These are phyloP conservation scores for Globisporangium radiosum DNA, from an alignment of 352 stramenopile genomes.

Conservation along the genomic window DNA sequence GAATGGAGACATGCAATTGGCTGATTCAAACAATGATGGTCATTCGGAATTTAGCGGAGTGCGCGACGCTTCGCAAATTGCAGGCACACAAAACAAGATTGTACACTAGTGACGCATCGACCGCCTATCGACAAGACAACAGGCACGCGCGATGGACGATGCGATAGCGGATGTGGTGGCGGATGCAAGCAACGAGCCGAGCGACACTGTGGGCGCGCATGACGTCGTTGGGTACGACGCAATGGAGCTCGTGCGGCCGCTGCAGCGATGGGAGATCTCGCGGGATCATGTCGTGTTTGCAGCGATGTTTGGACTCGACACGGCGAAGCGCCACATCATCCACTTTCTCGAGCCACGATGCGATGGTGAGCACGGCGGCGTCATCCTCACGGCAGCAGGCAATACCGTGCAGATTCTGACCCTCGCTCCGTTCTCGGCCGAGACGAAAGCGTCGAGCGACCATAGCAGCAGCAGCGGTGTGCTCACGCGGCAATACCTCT, in stretches of 20 bases:
- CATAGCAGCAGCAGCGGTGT: constrained; percentile 7
- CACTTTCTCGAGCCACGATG: constrained; percentile 47
- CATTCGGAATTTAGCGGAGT: too few relatives aligned
- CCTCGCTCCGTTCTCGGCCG: constrained; percentile 18
- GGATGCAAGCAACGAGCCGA: too few relatives aligned
- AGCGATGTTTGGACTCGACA: constrained; percentile 56
- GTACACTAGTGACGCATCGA: too few relatives aligned
- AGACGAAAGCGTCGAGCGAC: constrained; percentile 10
- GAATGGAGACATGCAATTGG: too few relatives aligned
- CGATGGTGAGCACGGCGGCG: constrained; percentile 31
- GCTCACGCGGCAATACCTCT: constrained; percentile 40
- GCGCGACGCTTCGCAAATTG: too few relatives aligned
- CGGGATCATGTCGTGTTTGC: constrained; percentile 67
- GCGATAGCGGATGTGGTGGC: too few relatives aligned
- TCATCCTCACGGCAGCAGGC: constrained; percentile 58
- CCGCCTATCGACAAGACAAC: too few relatives aligned
- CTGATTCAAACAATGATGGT: too few relatives aligned
- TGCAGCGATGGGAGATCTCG: constrained; percentile 68
- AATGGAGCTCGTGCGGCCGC: constrained; percentile 29
- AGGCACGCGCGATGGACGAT: too few relatives aligned
- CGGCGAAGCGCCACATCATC: constrained; percentile 57
- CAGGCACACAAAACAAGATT: too few relatives aligned
- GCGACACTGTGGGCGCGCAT: too few relatives aligned
- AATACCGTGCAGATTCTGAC: constrained; percentile 74
- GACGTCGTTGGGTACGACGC: constrained; percentile 17